Evolutionary conservation across 495 filamentous ascomycete species (phyloP).

Genomic region (Pyrenopolyporus hunteri): DNA sequence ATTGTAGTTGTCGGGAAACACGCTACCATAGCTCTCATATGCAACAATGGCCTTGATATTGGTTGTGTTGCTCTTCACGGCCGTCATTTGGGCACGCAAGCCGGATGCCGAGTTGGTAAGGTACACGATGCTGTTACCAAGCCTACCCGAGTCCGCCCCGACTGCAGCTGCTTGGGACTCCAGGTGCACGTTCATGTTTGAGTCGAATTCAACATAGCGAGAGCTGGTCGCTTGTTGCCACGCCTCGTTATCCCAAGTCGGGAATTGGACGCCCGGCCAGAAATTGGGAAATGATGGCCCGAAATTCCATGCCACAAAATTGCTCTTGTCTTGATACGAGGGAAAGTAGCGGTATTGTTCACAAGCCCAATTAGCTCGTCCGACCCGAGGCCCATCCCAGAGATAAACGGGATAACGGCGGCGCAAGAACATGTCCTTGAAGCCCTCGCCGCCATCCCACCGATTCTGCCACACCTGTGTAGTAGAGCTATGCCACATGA

Average conservation of each 20-base stretch:
- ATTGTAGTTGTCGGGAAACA: conserved; percentile 51
- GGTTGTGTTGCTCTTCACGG: conserved; percentile 47
- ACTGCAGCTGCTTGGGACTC: conserved; percentile 49
- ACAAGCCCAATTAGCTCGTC: conserved; percentile 56
- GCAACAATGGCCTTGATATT: conserved; percentile 57
- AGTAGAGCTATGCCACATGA: conserved; percentile 58
- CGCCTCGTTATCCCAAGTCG: conserved; percentile 42
- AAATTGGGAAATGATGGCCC: conserved; percentile 47
- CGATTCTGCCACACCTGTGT: conserved; percentile 57
- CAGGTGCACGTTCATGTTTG: conserved; percentile 46
- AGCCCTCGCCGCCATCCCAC: conserved; percentile 56
- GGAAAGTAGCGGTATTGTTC: conserved; percentile 45
- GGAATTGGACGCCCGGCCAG: conserved; percentile 55
- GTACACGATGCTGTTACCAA: conserved; percentile 52
- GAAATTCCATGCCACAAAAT: conserved; percentile 55
- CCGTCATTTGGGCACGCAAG: conserved; percentile 52
- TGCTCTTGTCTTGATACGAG: conserved; percentile 48
- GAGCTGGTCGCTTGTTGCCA: conserved; percentile 52
- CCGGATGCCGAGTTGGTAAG: conserved; percentile 54
- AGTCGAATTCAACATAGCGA: conserved; percentile 54
- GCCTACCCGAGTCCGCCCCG: conserved; percentile 52
- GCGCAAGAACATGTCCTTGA: conserved; percentile 58
- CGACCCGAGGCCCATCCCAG: conserved; percentile 55
- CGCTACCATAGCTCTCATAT: conserved; percentile 54
- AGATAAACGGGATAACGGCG: conserved; percentile 56